phyloP scores from a whole-genome alignment of 306 rosid species.

The Myrica gale region DNA sequence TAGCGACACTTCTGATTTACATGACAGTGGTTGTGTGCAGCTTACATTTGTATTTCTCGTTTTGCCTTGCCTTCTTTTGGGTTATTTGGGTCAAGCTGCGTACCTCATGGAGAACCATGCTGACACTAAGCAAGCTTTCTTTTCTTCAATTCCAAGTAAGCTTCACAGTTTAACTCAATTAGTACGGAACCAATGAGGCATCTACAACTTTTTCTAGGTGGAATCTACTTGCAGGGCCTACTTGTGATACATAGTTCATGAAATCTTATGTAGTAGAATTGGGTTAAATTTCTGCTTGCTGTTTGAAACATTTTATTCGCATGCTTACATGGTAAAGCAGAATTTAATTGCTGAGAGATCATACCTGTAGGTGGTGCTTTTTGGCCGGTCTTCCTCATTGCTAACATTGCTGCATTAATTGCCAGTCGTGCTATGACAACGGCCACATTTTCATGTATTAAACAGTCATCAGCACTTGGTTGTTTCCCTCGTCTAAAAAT shows the following conservation, averaged over 20 bases:
- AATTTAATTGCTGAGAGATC: conserved; percentile 18
- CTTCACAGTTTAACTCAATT: conserved; percentile 18
- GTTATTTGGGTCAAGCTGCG: conserved; percentile 99
- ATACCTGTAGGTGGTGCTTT: conserved; percentile 59
- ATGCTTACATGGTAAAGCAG: not conserved
- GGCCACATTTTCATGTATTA: conserved; percentile 95
- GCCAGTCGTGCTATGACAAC: conserved; percentile 98
- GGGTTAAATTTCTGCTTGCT: not conserved
- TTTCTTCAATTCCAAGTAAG: conserved; percentile 83
- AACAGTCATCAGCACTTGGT: conserved; percentile 97
- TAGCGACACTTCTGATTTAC: conserved; percentile 17
- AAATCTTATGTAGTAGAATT: not conserved
- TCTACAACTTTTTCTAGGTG: conserved; percentile 5
- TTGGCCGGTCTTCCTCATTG: conserved; percentile 79
- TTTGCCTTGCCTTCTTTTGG: conserved; percentile 89
- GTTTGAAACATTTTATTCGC: not conserved
- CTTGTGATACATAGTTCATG: conserved; percentile 4
- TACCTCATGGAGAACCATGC: conserved; percentile 71
- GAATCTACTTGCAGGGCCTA: conserved; percentile 15
- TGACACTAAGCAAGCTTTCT: conserved; percentile 64
- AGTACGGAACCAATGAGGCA: not conserved
- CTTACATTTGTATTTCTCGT: conserved; percentile 90
- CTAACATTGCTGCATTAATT: conserved; percentile 85
- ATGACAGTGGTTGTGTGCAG: conserved; percentile 56
- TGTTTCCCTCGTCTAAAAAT: conserved; percentile 98